These are phyloP conservation scores for Kodamaea lidongshanica DNA, from an alignment of 805 yeast genomes.

Conservation along the genomic window DNA sequence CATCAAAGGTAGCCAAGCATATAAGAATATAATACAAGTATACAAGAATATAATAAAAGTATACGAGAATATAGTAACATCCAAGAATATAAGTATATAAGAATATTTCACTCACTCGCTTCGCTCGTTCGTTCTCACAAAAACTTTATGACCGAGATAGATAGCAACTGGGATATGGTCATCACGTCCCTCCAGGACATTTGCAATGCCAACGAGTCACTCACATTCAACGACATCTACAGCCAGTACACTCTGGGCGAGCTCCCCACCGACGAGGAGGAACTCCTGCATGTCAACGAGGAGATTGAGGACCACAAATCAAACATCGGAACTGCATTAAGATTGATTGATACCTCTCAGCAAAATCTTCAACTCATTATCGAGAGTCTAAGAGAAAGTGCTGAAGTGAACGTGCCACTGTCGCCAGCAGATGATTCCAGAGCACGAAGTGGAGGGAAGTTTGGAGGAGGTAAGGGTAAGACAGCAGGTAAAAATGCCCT, in stretches of 20 bases:
- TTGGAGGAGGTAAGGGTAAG: slow-evolving; percentile 10
- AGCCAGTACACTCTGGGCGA: slow-evolving; percentile 17
- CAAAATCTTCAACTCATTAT: slow-evolving; percentile 46
- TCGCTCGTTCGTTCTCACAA: too few relatives aligned
- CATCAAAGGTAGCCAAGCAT: too few relatives aligned
- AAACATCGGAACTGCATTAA: slow-evolving; percentile 46
- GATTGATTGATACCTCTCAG: slow-evolving; percentile 34
- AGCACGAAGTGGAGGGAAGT: slow-evolving; percentile 6
- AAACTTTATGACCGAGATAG: slow-evolving; percentile 37
- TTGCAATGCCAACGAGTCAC: slow-evolving; percentile 53
- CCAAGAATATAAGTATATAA: too few relatives aligned
- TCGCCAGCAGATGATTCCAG: slow-evolving; percentile 2
- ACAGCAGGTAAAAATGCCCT: slow-evolving; percentile 7
- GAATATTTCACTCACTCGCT: too few relatives aligned
- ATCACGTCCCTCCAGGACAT: slow-evolving; percentile 63
- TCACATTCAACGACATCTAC: slow-evolving; percentile 41
- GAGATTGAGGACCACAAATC: slow-evolving; percentile 47
- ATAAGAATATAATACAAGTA: too few relatives aligned
- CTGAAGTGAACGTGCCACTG: slow-evolving; percentile 3
- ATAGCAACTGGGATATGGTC: slow-evolving; percentile 64
- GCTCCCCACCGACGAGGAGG: slow-evolving; percentile 29
- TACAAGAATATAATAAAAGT: too few relatives aligned
- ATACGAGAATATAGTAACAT: too few relatives aligned
- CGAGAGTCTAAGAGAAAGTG: slow-evolving; percentile 17
- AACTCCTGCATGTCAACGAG: slow-evolving; percentile 35